Evolutionary conservation across 805 yeast genomes (phyloP).

Genomic region (Ogataea degrootiae): DNA sequence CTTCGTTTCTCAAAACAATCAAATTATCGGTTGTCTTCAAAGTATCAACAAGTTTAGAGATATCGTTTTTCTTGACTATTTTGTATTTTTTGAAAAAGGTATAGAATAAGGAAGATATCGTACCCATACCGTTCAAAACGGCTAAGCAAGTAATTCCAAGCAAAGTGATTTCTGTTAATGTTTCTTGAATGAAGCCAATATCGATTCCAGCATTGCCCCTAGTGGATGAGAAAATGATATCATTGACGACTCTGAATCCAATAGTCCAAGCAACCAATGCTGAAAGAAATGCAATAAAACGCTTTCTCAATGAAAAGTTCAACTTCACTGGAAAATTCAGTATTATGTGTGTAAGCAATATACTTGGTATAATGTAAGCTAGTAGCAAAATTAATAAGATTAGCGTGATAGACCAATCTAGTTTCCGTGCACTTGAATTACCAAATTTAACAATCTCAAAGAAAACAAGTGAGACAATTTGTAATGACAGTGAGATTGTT

Average conservation of each 20-base stretch:
- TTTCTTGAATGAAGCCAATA: conserved; percentile 15
- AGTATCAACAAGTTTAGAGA: conserved; percentile 33
- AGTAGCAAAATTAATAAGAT: conserved; percentile 35
- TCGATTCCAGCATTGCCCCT: too few species aligned
- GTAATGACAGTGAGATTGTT: conserved; percentile 24
- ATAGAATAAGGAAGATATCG: conserved; percentile 40
- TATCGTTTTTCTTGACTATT: conserved; percentile 28
- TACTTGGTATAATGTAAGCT: conserved; percentile 40
- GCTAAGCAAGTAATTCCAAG: conserved; percentile 49
- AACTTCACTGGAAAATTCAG: neutral
- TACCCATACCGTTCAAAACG: conserved; percentile 47
- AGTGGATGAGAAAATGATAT: neutral
- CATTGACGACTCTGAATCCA: conserved; percentile 27
- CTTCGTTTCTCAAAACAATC: conserved; percentile 29
- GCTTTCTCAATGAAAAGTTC: neutral
- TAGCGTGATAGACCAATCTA: conserved; percentile 37
- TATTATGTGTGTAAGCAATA: conserved; percentile 9
- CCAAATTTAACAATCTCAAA: conserved; percentile 24
- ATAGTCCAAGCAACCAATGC: conserved; percentile 31
- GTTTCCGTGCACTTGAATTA: conserved; percentile 23
- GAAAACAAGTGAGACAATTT: conserved; percentile 25
- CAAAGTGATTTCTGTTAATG: conserved; percentile 42
- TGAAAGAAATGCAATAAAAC: conserved; percentile 6
- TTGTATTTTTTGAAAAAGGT: conserved; percentile 18
- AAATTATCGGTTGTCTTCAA: conserved; percentile 38